Base-by-base conservation (phyloP, 352 stramenopile species). In the Discostella stelligera region DNA sequence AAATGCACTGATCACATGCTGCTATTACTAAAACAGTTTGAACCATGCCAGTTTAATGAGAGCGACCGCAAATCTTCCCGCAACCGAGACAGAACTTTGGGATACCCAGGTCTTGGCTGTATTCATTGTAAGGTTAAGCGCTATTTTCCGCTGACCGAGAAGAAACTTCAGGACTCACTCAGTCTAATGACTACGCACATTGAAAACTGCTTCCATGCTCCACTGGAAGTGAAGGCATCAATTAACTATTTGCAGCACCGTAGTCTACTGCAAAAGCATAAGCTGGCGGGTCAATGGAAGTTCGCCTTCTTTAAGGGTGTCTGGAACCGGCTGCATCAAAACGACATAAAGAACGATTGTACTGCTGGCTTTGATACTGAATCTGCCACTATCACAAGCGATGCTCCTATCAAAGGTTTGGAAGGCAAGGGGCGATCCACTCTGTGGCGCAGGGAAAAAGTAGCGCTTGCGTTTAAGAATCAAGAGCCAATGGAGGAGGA, bases 131-230 rank as follows among this genome's bases (percentile, higher is more conserved):
- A 84, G 32, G 81, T 81, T 30, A 90, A 85, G 7, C 75, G 87
- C 41, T 92, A 91, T 48, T 92, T 92, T 66, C 87, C 87, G 16
- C 71, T 91, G 14, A 84, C 80, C 7, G 80, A 85, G 2, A 92
- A 91, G 67, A 90, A 91, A 67, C 55, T 92, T 18, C 84, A 77
- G 18, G 87, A 91, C 65, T 88, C 50, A 60, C 71, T 50, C 82
- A 89, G 66, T 87, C 77, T 60, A 20, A 80, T 92, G 46, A 68
- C 71, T 25, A 69, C 74, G n/a, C 84, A 92, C 61, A 60, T 90
- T 4, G 55, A 70, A 8, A 80, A 72, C 6, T 92, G 87, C 62
- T 75, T 66, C 21, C 68, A 74, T 32, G 87, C 80, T n/a, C 87
- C 87, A 46, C 72, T 83, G 54, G 21, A 70, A 18, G 77, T 91